Base-by-base conservation (phyloP, 192 early-diverging fungal genomes). In the Umbelopsis isabellina region DNA sequence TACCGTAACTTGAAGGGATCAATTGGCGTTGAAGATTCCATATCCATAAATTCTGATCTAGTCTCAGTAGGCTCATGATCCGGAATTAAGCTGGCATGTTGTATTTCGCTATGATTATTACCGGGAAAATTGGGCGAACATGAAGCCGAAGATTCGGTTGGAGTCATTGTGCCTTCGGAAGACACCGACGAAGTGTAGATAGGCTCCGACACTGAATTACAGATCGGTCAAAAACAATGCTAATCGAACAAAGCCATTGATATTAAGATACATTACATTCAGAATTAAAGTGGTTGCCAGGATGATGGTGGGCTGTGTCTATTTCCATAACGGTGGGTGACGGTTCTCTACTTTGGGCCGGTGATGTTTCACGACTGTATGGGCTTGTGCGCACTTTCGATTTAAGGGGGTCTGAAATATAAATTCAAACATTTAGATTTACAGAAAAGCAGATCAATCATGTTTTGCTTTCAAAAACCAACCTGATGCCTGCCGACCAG, bases 101-200 rank as follows among this genome's bases (percentile, higher is more conserved):
- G 55, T 4, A 25, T 35, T 25, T 61, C 55, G 33, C 25, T 61
- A 1, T 30, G 16, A 16, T 35, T n/a, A 35, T 15, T 61, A n/a
- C 30, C 55, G 18, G 55, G 33, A n/a, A 61, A 61, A 18, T 11
- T 61, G 18, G 55, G 55, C 18, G 55, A 61, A 18, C 55, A 61
- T 27, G 55, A 33, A 16, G 55, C 25, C 27, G 55, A 61, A 7
- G 55, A 61, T 61, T 61, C 55, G 12, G 52, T 55, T 27, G 55
- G 55, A 35, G 55, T 61, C 55, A 61, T 61, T 2, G 55, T 61
- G 4, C 55, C 55, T 18, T 61, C 55, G 27, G 55, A 61, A 2
- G 55, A 61, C 8, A 61, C 55, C 21, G 55, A 61, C 10, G 30
- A 61, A 15, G 55, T 61, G 13, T 61, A 61, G 27, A 61, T 27